Evolutionary conservation across 257 asterid species (phyloP).

Genomic region (Cinchona pubescens): DNA sequence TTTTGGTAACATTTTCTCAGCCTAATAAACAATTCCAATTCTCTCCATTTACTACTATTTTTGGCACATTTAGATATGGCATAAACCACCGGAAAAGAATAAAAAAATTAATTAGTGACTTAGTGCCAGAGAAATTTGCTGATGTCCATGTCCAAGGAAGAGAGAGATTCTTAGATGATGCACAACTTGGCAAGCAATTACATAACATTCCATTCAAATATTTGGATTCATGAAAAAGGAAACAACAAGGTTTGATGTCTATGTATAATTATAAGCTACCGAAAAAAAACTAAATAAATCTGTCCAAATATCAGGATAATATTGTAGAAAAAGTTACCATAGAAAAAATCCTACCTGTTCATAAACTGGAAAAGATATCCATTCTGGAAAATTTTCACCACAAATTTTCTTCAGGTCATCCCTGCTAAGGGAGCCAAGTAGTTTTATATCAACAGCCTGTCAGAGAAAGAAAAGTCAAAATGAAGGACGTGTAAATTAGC

Average conservation of each 20-base stretch:
- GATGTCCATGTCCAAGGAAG: neutral
- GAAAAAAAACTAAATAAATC: neutral
- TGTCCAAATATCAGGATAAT: neutral
- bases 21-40: neutral
- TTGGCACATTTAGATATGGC: neutral
- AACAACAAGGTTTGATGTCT: no score
- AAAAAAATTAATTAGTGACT: neutral
- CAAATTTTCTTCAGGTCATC: slow-evolving; percentile 90
- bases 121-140: neutral
- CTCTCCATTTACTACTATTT: neutral
- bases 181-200: neutral
- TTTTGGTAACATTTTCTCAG: neutral
- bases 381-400: slow-evolving; percentile 90
- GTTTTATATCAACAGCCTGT: slow-evolving; percentile 90
- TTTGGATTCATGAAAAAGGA: neutral
- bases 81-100: neutral
- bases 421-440: slow-evolving; percentile 73
- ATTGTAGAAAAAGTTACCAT: neutral
- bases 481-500: slow-evolving; percentile 2
- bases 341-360: slow-evolving; percentile 61
- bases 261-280: no score
- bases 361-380: slow-evolving; percentile 93
- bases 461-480: slow-evolving; percentile 12
- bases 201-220: neutral
- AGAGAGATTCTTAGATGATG: neutral